Evolutionary conservation across 495 filamentous ascomycete species (phyloP), one percentile per base, ranked within the genome.

Genomic region (Xylaria flabelliformis): DNA sequence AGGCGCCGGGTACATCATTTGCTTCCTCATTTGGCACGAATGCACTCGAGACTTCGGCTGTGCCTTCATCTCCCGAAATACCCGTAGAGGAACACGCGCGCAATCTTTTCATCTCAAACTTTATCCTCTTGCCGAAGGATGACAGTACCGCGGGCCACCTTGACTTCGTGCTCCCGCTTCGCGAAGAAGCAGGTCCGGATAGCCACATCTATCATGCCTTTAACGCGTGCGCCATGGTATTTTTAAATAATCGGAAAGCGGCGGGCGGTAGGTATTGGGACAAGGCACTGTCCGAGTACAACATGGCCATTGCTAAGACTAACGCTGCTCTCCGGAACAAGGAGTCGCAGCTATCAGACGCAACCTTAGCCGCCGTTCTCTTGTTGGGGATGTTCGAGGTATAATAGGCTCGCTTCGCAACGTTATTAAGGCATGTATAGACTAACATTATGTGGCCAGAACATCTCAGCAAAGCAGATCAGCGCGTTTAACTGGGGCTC

Each of bases 371-470:
- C 36, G 83, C 89, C 0, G 86, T 92, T 29, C 79, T 93, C 50
- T 75, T 91, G 36, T 80, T 92, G 55, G 88, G 87, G 0, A 85
- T 89, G n/a, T 92, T 89, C 69, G 90, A 92, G 85, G 89, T 90
- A 73, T 51, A 81, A 79, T 4, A 10, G 51, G n/a, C 21, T 21
- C 12, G 15, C 58, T 13, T 61, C 34, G 10, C 34, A 39, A 21
- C 19, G 32, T 6, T 3, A 39, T 39, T 3, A 10, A 7, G 32
- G 34, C 34, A 21, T 4, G 4, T 34, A 21, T 0, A 66, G 41
- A 21, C 17, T 72, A 59, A 34, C 69, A 68, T 64, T 13, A 67
- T 13, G 21, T 5, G 0, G 3, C 7, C 58, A 85, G 82, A 87
- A 82, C 58, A 84, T 88, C 36, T 80, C 84, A 19, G 82, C 85